Conservation (phyloP, 202 grass and related monocot genomes). For the Brachypodium distachyon region DNA sequence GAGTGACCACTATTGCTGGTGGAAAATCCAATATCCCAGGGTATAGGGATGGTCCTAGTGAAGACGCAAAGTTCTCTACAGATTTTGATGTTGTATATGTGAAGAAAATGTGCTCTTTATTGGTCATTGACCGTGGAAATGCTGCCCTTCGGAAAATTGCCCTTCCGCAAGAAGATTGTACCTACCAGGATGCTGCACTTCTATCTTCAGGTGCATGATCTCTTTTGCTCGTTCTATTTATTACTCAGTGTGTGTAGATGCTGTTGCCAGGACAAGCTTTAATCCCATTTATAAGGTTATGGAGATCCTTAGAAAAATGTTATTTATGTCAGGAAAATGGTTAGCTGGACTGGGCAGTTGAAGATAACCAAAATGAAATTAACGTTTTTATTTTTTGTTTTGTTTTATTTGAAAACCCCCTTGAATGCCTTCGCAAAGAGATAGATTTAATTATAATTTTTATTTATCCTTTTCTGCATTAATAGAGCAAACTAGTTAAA, state of each 20-base stretch:
- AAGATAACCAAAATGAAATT: too few species aligned
- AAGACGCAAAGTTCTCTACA: constrained; percentile 93
- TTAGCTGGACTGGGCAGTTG: neutral
- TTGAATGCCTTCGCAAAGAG: too few species aligned
- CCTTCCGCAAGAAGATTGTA: constrained; percentile 84
- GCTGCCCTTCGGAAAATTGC: constrained; percentile 89
- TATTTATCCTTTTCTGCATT: too few species aligned
- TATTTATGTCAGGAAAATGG: neutral
- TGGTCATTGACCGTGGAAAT: constrained; percentile 92
- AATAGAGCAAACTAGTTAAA: too few species aligned
- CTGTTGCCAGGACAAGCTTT: neutral
- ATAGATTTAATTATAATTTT: too few species aligned
- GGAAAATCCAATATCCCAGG: constrained; percentile 92
- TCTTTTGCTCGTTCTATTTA: neutral
- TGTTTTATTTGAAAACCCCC: too few species aligned
- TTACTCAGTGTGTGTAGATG: neutral
- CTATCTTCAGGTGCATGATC: constrained; percentile 58
- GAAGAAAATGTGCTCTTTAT: constrained; percentile 78
- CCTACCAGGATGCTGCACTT: constrained; percentile 72
- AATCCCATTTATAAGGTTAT: neutral
- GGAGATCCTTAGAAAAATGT: neutral
- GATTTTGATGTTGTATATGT: constrained; percentile 95
- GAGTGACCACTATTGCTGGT: constrained; percentile 93
- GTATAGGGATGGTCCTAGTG: constrained; percentile 91
- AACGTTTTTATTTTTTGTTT: too few species aligned